Conservation (phyloP, 371 early-diverging fungal genomes). For the Circinella umbellata region DNA sequence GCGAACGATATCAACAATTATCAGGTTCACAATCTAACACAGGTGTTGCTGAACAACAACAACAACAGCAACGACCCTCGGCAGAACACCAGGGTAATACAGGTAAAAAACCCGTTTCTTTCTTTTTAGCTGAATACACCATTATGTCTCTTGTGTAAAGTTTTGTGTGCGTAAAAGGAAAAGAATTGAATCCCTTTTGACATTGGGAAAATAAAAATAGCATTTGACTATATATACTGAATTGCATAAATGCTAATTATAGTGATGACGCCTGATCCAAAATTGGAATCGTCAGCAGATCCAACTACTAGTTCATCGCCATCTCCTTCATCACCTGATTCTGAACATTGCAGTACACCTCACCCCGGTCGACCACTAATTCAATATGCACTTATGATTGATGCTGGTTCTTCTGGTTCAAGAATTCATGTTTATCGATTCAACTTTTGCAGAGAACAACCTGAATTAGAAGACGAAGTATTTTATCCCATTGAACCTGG, state of each 20-base stretch:
- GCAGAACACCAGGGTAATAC: no score
- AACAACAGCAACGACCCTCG: background rate
- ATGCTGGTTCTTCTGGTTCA: slow-evolving; percentile 98
- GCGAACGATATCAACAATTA: slow-evolving; percentile 14
- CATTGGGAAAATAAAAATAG: background rate
- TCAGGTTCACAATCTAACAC: background rate
- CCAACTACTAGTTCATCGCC: background rate
- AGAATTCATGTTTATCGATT: slow-evolving; percentile 94
- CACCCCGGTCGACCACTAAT: slow-evolving; percentile 59
- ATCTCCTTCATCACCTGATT: slow-evolving; percentile 24
- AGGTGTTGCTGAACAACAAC: background rate
- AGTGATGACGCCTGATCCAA: slow-evolving; percentile 2
- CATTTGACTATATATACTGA: background rate
- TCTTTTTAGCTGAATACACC: no score
- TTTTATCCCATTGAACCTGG: slow-evolving; percentile 90
- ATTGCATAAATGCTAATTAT: slow-evolving; percentile 9
- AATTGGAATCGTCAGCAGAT: slow-evolving; percentile 2
- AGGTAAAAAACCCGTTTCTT: no score
- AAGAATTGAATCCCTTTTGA: no score
- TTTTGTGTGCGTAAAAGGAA: background rate
- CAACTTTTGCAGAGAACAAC: slow-evolving; percentile 81
- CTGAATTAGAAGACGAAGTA: slow-evolving; percentile 79
- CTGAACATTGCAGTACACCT: slow-evolving; percentile 69
- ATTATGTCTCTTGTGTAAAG: no score
- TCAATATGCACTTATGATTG: slow-evolving; percentile 84